These are phyloP conservation scores for Bipolaris sorokiniana DNA, from an alignment of 2,329 filamentous ascomycete genomes.

Conservation along the genomic window DNA sequence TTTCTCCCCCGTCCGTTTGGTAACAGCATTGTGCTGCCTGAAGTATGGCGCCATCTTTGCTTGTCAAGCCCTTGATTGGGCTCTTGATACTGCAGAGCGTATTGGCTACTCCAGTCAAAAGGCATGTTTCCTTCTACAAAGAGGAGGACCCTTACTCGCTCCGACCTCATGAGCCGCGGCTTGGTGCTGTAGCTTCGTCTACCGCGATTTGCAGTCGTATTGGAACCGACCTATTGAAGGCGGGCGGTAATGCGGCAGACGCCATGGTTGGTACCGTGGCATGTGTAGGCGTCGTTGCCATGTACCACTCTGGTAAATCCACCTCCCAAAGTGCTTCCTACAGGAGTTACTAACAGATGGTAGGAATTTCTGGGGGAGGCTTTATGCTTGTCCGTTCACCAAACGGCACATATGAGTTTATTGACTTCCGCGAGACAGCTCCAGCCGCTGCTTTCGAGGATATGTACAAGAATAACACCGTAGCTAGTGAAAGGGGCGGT, in stretches of 20 bases:
- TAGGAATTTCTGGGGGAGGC: slow-evolving; percentile 85
- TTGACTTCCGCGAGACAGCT: slow-evolving; percentile 90
- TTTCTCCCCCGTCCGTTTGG: slow-evolving; percentile 17
- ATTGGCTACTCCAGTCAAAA: slow-evolving; percentile 33
- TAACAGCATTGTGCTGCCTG: slow-evolving; percentile 8
- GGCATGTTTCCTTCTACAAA: slow-evolving; percentile 6
- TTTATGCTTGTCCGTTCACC: slow-evolving; percentile 81
- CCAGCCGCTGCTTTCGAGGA: slow-evolving; percentile 80
- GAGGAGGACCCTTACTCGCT: slow-evolving; percentile 9
- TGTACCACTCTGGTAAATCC: slow-evolving; percentile 53
- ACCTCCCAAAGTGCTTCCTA: too few species aligned
- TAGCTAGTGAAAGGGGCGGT: slow-evolving; percentile 72
- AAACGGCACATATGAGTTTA: slow-evolving; percentile 78
- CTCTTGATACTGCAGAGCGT: slow-evolving; percentile 38
- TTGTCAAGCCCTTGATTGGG: slow-evolving; percentile 31
- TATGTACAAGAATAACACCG: slow-evolving; percentile 79
- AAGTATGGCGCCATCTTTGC: slow-evolving; percentile 31
- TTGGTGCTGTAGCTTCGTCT: slow-evolving; percentile 57
- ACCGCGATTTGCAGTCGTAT: slow-evolving; percentile 54
- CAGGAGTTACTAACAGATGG: slow-evolving; percentile 6
- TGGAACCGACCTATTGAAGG: slow-evolving; percentile 54
- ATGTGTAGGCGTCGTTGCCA: slow-evolving; percentile 57
- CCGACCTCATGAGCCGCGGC: slow-evolving; percentile 28
- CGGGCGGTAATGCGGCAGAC: slow-evolving; percentile 60
- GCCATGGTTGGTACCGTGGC: slow-evolving; percentile 55